phyloP scores from a whole-genome alignment of 208 protist species.

The Leptomonas seymouri region DNA sequence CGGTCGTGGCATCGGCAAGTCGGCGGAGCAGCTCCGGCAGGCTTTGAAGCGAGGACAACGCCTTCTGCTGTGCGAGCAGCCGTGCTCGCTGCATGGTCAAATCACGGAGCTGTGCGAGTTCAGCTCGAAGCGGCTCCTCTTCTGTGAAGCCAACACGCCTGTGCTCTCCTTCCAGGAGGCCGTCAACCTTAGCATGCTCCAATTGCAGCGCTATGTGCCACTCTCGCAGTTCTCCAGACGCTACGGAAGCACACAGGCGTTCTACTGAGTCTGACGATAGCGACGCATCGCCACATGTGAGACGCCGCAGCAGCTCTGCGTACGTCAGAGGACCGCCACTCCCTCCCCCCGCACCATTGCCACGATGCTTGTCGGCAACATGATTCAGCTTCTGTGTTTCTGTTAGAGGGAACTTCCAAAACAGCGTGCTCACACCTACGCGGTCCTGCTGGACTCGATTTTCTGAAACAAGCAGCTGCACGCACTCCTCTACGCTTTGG shows the following conservation, averaged over 20 bases:
- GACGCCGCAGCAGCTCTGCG: slow-evolving; percentile 15
- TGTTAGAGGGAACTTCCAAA: slow-evolving; percentile 78
- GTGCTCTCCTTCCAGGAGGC: background rate
- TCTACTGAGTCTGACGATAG: background rate
- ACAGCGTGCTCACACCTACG: slow-evolving; percentile 77
- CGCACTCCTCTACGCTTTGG: slow-evolving; percentile 82
- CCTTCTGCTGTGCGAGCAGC: slow-evolving; percentile 16
- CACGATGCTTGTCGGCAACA: background rate
- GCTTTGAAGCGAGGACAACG: background rate
- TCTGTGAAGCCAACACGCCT: slow-evolving; percentile 4
- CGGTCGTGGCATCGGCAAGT: slow-evolving; percentile 29
- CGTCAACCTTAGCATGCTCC: background rate
- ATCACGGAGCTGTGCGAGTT: background rate
- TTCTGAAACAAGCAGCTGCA: slow-evolving; percentile 80
- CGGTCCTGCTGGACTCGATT: slow-evolving; percentile 66
- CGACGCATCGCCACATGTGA: background rate
- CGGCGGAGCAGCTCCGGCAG: slow-evolving; percentile 28
- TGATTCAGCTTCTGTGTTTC: slow-evolving; percentile 23
- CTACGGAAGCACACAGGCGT: slow-evolving; percentile 4
- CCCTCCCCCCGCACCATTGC: background rate
- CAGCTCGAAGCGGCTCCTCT: background rate
- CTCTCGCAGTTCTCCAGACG: slow-evolving; percentile 7
- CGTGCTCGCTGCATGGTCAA: slow-evolving; percentile 12
- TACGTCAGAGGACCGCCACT: slow-evolving; percentile 5
- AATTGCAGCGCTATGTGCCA: background rate